Evolutionary conservation across 2,329 filamentous ascomycete genomes (phyloP).

Genomic region (Claviceps spartinae): DNA sequence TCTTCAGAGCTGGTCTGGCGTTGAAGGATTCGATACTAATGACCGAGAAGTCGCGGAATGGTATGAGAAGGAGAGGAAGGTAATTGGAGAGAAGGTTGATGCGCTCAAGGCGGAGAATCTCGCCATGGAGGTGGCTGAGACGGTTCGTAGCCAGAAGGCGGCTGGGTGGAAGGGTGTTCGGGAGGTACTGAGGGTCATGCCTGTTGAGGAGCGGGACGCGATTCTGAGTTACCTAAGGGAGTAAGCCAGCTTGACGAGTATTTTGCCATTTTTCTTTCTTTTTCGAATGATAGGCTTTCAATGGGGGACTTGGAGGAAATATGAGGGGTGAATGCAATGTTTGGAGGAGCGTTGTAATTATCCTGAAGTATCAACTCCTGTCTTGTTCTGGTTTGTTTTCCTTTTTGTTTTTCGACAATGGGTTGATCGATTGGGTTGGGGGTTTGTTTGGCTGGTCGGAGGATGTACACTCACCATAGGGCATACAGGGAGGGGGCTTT

Average conservation of each 20-base stretch:
- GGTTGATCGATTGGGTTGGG: not conserved
- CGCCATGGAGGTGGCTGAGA: slow-evolving; percentile 29
- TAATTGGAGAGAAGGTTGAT: slow-evolving; percentile 73
- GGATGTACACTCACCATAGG: not conserved
- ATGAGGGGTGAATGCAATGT: not conserved
- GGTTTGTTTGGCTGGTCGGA: not conserved
- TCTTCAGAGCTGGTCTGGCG: slow-evolving; percentile 70
- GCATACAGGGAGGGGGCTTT: not conserved
- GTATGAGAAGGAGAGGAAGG: slow-evolving; percentile 91
- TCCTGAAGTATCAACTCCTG: not conserved
- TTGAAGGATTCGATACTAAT: slow-evolving; percentile 62
- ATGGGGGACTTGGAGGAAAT: not conserved
- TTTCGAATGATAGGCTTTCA: not conserved
- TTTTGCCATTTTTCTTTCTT: not conserved
- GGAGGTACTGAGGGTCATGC: slow-evolving; percentile 73
- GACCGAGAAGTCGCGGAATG: slow-evolving; percentile 79
- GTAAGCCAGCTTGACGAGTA: slow-evolving; percentile 13
- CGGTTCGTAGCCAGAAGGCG: slow-evolving; percentile 38
- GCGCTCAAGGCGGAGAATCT: slow-evolving; percentile 61
- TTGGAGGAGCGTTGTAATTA: slow-evolving; percentile 4
- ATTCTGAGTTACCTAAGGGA: slow-evolving; percentile 49
- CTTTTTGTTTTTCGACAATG: not conserved
- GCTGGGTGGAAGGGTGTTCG: slow-evolving; percentile 75
- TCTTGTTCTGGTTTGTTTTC: not conserved
- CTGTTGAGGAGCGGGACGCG: slow-evolving; percentile 76